These are phyloP conservation scores for Delonix regia DNA, from an alignment of 306 rosid species.

Conservation along the genomic window DNA sequence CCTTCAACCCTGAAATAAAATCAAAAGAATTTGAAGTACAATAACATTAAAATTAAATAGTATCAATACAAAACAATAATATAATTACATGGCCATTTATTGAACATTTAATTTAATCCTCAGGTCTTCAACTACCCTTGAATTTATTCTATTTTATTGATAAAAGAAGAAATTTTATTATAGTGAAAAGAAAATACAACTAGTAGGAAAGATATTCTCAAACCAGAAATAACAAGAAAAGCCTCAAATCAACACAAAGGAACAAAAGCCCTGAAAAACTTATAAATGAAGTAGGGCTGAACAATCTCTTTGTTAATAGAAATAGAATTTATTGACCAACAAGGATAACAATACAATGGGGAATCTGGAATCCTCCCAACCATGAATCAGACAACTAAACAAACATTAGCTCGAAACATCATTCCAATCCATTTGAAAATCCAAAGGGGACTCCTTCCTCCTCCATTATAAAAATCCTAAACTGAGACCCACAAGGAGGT, in stretches of 20 bases:
- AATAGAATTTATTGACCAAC: too few species aligned
- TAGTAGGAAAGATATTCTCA: neutral
- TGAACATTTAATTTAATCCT: neutral
- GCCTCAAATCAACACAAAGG: neutral
- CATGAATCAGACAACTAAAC: too few species aligned
- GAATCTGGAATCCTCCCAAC: too few species aligned
- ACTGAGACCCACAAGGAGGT: neutral
- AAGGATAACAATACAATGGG: too few species aligned
- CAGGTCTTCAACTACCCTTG: neutral
- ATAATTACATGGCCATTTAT: neutral
- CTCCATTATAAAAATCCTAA: neutral
- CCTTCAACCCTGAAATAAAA: conserved; percentile 38
- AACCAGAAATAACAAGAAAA: neutral
- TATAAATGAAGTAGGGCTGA: neutral
- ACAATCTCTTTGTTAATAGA: too few species aligned
- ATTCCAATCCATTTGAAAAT: too few species aligned
- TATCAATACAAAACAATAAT: neutral
- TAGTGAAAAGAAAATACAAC: too few species aligned
- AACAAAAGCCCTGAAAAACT: neutral
- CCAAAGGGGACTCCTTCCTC: too few species aligned
- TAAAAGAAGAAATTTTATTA: neutral
- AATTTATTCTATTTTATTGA: too few species aligned
- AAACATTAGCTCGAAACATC: too few species aligned
- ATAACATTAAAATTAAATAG: conserved; percentile 28
- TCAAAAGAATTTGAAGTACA: conserved; percentile 23